Evolutionary conservation across 2,329 filamentous ascomycete species (phyloP).

Genomic region (Magnaporthiopsis poae): DNA sequence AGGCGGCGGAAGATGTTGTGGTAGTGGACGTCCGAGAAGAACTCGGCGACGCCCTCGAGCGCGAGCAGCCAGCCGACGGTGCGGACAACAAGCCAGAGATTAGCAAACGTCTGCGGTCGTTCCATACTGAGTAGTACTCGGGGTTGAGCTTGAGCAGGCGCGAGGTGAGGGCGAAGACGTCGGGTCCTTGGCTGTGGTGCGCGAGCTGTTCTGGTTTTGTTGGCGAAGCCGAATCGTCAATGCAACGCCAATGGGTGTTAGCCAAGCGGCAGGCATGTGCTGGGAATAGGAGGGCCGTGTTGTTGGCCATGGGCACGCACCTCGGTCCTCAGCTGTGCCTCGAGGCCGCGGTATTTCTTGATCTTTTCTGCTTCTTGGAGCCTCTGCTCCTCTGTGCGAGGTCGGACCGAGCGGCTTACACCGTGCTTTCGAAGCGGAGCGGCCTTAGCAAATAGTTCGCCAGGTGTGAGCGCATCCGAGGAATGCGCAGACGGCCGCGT

Average conservation of each 20-base stretch:
- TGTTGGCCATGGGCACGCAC: conserved; percentile 34
- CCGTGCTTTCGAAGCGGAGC: conserved; percentile 56
- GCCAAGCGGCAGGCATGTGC: not conserved
- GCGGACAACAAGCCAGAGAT: conserved; percentile 48
- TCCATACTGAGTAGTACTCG: conserved; percentile 88
- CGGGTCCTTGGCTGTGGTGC: conserved; percentile 37
- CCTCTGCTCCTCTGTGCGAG: conserved; percentile 58
- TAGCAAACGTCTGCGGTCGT: conserved; percentile 67
- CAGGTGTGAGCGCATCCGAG: not conserved
- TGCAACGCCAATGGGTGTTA: conserved; percentile 9
- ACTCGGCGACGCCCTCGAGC: conserved; percentile 46
- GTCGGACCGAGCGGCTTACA: conserved; percentile 57
- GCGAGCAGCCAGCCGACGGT: conserved; percentile 40
- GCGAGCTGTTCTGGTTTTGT: conserved; percentile 25
- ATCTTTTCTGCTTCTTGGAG: conserved; percentile 68
- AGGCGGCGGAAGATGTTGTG: conserved; percentile 56
- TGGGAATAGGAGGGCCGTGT: conserved; percentile 4
- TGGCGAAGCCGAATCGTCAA: not conserved
- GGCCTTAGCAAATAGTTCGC: not conserved
- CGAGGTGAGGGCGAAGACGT: conserved; percentile 59
- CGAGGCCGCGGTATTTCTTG: conserved; percentile 61
- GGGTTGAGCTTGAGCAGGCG: conserved; percentile 67
- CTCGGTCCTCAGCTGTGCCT: conserved; percentile 56
- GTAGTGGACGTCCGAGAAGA: conserved; percentile 43
- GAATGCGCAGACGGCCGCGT: not conserved